Percentiles rank a stretch among this genome's conserved stretches.
Conservation (phyloP, 768 basidiomycete species). For the Suillus brevipes region DNA sequence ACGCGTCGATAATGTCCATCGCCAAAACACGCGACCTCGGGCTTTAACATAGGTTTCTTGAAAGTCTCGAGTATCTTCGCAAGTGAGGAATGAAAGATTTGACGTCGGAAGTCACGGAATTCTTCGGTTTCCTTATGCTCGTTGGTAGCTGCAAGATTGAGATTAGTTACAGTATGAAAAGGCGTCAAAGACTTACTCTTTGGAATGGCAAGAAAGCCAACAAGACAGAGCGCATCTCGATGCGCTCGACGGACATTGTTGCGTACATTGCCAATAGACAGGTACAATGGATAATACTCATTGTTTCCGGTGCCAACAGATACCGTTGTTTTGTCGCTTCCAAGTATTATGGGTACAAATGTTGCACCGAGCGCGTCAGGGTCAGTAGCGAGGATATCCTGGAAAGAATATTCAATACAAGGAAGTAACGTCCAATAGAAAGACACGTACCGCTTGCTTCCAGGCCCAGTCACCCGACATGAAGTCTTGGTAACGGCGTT, state of each 20-base stretch:
- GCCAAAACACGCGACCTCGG: too few species aligned
- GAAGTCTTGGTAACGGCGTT: conserved; percentile 16
- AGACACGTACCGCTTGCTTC: conserved; percentile 31
- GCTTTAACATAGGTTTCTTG: too few species aligned
- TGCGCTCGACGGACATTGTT: conserved; percentile 14
- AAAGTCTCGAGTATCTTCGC: too few species aligned
- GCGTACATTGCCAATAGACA: conserved; percentile 15
- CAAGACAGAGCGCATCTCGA: conserved; percentile 11
- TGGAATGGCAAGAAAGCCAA: conserved; percentile 33
- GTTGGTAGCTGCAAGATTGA: too few species aligned
- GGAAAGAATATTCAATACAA: not conserved
- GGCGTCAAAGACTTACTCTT: conserved; percentile 25
- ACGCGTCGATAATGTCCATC: too few species aligned
- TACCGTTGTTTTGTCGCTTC: conserved; percentile 17
- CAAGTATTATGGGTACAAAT: conserved; percentile 13
- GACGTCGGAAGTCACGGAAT: too few species aligned
- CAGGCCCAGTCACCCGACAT: conserved; percentile 34
- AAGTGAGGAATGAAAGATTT: too few species aligned
- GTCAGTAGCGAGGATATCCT: conserved; percentile 16
- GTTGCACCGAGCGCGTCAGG: conserved; percentile 9
- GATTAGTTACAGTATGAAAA: too few species aligned
- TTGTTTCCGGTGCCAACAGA: conserved; percentile 15
- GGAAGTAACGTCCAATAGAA: too few species aligned
- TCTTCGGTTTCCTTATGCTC: too few species aligned
- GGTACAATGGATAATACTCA: conserved; percentile 13